Evolutionary conservation across 768 basidiomycete species (phyloP).

Genomic region (Termitomyces bulborhizus): DNA sequence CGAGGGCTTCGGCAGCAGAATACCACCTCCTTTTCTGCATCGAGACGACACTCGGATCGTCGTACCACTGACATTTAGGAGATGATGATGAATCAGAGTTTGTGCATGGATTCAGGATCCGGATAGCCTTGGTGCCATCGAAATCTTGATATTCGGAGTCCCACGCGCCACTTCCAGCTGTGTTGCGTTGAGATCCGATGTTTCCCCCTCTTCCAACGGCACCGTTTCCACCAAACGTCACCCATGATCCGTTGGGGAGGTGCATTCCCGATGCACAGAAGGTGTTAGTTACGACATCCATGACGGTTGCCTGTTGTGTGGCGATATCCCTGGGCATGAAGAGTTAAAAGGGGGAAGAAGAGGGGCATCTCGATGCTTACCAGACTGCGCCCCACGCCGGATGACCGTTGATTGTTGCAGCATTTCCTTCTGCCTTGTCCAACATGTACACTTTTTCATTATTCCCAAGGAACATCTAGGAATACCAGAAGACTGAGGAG

Average conservation of each 20-base stretch:
- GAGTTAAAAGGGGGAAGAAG: neutral
- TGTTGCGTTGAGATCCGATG: slow-evolving; percentile 45
- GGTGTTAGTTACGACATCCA: slow-evolving; percentile 68
- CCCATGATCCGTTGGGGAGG: slow-evolving; percentile 71
- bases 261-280: slow-evolving; percentile 85
- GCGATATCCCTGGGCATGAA: slow-evolving; percentile 45
- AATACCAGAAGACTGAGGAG: neutral
- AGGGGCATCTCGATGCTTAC: slow-evolving; percentile 22
- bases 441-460: slow-evolving; percentile 78
- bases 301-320: slow-evolving; percentile 50
- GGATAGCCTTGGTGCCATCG: slow-evolving; percentile 75
- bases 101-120: slow-evolving; percentile 74
- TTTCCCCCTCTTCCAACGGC: slow-evolving; percentile 63
- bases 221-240: slow-evolving; percentile 72
- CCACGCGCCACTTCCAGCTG: slow-evolving; percentile 40
- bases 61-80: slow-evolving; percentile 63
- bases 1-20: slow-evolving; percentile 64
- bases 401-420: slow-evolving; percentile 56
- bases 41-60: slow-evolving; percentile 50
- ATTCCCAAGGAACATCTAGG: slow-evolving; percentile 75
- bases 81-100: slow-evolving; percentile 38
- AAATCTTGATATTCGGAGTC: slow-evolving; percentile 71
- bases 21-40: slow-evolving; percentile 76
- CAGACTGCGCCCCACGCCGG: slow-evolving; percentile 72
- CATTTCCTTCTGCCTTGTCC: slow-evolving; percentile 84